phyloP scores from a whole-genome alignment of 2,329 filamentous ascomycete species.

The Sarocladium oryzae region DNA sequence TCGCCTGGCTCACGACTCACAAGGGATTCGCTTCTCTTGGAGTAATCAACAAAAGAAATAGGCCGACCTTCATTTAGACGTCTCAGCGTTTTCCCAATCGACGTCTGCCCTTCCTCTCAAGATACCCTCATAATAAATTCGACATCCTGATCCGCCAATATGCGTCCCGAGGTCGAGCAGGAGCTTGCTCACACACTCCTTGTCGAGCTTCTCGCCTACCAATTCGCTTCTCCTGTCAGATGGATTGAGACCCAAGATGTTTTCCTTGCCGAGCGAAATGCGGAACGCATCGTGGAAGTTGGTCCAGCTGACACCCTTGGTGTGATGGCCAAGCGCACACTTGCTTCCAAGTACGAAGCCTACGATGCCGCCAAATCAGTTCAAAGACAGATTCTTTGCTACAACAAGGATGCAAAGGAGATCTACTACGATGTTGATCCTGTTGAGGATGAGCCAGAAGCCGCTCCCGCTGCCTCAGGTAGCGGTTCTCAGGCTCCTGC shows the following conservation, averaged over 20 bases:
- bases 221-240: constrained; percentile 96
- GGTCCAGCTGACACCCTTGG: constrained; percentile 95
- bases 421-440: constrained; percentile 99
- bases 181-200: constrained; percentile 97
- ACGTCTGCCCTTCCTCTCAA: constrained; percentile 2
- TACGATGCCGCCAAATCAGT: constrained; percentile 96
- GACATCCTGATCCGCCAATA: constrained; percentile 40
- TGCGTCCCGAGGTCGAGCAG: constrained; percentile 99
- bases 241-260: constrained; percentile 99
- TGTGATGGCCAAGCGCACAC: constrained; percentile 92
- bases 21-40: constrained; percentile 7
- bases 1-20: background rate
- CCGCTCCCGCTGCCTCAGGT: constrained; percentile 40
- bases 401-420: constrained; percentile 98
- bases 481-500: constrained; percentile 45
- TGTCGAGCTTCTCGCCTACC: constrained; percentile 97
- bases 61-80: background rate
- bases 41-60: background rate
- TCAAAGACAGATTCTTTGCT: constrained; percentile 95
- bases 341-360: constrained; percentile 96
- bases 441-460: constrained; percentile 78
- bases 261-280: constrained; percentile 90
- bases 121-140: constrained; percentile 10
- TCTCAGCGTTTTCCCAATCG: background rate
- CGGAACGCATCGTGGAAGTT: constrained; percentile 95